Evolutionary conservation across 2,329 filamentous ascomycete species (phyloP), one percentile per base, ranked within the genome.

Genomic region (Penicillium olsonii): DNA sequence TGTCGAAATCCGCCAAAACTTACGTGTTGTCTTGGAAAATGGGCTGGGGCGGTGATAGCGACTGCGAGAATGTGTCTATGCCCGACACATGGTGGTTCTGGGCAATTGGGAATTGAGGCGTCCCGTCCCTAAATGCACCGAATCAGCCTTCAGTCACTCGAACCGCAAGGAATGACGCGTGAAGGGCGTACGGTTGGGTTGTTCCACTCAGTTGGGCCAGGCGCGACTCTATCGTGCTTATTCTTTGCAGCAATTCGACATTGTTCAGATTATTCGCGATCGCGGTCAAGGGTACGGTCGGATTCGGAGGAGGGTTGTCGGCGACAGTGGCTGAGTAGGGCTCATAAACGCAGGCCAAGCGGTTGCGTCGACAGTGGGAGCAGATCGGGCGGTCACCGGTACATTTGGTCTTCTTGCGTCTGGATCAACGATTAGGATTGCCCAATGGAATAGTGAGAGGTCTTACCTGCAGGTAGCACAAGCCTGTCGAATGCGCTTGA

Each of bases 401-500:
- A 41, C 61, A 64, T 48, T 59, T 62, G 0, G 59, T 64, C 38
- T 64, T 64, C 29, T 57, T 61, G 15, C 59, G 58, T 24, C 61
- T 66, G 18, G 7, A 24, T 17, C 9, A n/a, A 34, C 11, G 19
- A 18, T 31, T 34, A 33, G 14, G 10, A 29, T 20, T 35, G 11
- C 22, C 31, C 15, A 27, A 11, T 15, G 19, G 24, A 12, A 5
- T 27, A 34, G 17, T 14, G 5, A 15, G 15, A 27, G 6, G 34
- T 52, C 54, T 7, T 53, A 66, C 63, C 63, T 55, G 53, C 63
- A 66, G 33, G 58, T 64, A 12, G 59, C 59, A 38, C 63, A 66
- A 6, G 63, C 63, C 39, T 64, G 63, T 19, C 63, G 60, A 19
- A 64, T 63, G n/a, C 63, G 61, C 55, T 61, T 64, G 35, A 56